Percentiles rank a stretch among this genome's conserved stretches.
Evolutionary conservation across 202 grass and related monocot genomes (phyloP).

Genomic region (Setaria viridis): DNA sequence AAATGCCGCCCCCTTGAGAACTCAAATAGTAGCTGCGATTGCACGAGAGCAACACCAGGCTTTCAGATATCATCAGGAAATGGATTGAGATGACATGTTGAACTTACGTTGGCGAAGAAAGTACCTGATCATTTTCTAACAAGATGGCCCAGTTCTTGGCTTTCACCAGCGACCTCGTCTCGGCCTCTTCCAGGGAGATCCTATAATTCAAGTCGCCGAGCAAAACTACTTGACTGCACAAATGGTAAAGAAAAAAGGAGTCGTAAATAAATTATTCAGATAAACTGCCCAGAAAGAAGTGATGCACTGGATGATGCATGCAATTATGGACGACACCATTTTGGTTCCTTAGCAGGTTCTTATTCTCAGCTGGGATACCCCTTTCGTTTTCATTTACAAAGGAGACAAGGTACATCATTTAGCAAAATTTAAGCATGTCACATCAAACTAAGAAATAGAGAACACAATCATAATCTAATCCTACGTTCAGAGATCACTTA

Average conservation of each 20-base stretch:
- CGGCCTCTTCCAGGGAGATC: slow-evolving; percentile 71
- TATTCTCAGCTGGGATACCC: slow-evolving; percentile 47
- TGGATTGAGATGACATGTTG: background rate
- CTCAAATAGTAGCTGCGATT: slow-evolving; percentile 67
- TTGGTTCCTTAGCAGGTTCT: slow-evolving; percentile 14
- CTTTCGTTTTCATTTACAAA: slow-evolving; percentile 25
- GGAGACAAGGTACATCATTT: background rate
- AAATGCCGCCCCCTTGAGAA: slow-evolving; percentile 61
- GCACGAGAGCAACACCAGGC: background rate
- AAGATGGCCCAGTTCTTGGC: slow-evolving; percentile 73
- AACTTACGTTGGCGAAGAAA: background rate
- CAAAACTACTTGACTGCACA: slow-evolving; percentile 80
- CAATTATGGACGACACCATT: slow-evolving; percentile 9
- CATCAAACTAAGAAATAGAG: slow-evolving; percentile 36
- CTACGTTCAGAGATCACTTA: background rate
- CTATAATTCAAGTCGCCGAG: slow-evolving; percentile 96
- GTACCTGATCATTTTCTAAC: slow-evolving; percentile 82
- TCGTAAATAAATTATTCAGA: background rate
- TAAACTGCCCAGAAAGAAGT: background rate
- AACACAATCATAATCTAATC: slow-evolving; percentile 23
- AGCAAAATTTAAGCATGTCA: slow-evolving; percentile 13
- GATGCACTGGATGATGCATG: slow-evolving; percentile 33
- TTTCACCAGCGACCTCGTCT: slow-evolving; percentile 68
- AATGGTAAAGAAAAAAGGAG: slow-evolving; percentile 35
- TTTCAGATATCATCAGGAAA: background rate